Percentiles rank a stretch among this genome's conserved stretches.
phyloP scores from a whole-genome alignment of 148 eudicot genomes.

The Silene uniflora region DNA sequence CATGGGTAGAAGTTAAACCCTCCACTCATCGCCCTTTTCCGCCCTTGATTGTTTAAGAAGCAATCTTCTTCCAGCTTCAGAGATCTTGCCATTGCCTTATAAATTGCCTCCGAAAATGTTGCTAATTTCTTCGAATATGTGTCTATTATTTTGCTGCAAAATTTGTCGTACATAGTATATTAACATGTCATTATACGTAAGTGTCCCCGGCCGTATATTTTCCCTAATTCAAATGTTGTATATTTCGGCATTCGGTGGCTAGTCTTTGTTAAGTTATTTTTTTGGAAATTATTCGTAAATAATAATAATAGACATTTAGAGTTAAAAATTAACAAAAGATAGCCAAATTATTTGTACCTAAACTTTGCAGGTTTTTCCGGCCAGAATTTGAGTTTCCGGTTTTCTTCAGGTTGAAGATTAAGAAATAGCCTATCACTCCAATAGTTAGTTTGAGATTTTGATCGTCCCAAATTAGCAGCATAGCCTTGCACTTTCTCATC shows the following conservation, averaged over 20 bases:
- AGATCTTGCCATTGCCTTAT: conserved; percentile 35
- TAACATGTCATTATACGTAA: no score
- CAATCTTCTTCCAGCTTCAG: conserved; percentile 31
- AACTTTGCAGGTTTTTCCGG: not conserved
- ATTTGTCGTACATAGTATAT: not conserved
- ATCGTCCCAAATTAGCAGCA: no score
- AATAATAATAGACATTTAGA: no score
- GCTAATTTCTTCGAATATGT: conserved; percentile 20
- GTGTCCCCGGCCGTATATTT: no score
- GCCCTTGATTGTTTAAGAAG: conserved; percentile 30
- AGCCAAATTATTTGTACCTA: not conserved
- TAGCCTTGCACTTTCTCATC: not conserved
- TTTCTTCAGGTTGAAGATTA: not conserved
- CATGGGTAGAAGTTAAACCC: conserved; percentile 37
- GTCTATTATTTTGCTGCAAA: conserved; percentile 22
- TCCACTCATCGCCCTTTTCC: conserved; percentile 7
- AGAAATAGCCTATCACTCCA: not conserved
- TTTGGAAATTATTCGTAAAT: no score
- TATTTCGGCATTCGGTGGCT: no score
- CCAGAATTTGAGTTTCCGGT: not conserved
- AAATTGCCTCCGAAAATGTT: conserved; percentile 3
- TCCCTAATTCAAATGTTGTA: no score
- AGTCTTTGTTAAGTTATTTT: no score
- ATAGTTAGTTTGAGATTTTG: not conserved
- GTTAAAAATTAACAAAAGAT: no score